A percentile compares a stretch with the other conserved stretches of the same genome.
These are phyloP conservation scores for Pholiota molesta DNA, from an alignment of 768 basidiomycete genomes.

Conservation along the genomic window DNA sequence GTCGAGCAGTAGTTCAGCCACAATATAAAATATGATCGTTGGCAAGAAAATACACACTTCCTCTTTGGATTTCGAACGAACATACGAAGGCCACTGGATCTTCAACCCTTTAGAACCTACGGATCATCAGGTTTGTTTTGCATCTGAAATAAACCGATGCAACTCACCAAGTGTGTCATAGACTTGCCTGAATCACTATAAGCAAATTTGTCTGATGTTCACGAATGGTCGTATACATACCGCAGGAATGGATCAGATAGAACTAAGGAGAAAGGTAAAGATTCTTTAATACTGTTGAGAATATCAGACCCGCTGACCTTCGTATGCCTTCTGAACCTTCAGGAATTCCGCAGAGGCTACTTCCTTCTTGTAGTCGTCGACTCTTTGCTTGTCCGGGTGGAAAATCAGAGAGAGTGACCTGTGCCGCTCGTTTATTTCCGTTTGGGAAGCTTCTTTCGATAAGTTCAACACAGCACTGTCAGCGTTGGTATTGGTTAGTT, in stretches of 20 bases:
- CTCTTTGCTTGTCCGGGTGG: constrained; percentile 84
- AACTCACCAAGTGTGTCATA: constrained; percentile 72
- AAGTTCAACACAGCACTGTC: constrained; percentile 74
- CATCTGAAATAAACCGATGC: not conserved
- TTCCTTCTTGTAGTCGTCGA: constrained; percentile 48
- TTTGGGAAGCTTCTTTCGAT: constrained; percentile 59
- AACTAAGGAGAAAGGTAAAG: constrained; percentile 38
- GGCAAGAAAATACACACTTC: constrained; percentile 39
- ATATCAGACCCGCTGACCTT: constrained; percentile 47
- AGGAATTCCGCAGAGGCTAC: constrained; percentile 71
- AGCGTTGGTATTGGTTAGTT: not conserved
- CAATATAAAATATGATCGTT: not conserved
- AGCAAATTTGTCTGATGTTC: constrained; percentile 9
- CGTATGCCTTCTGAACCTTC: constrained; percentile 82
- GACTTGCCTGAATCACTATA: constrained; percentile 55
- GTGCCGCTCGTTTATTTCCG: constrained; percentile 78
- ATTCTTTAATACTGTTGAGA: not conserved
- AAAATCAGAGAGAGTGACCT: constrained; percentile 72
- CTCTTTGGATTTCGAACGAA: constrained; percentile 46
- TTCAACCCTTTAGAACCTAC: constrained; percentile 30
- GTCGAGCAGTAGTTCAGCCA: not conserved
- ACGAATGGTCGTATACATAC: constrained; percentile 32
- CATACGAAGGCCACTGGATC: constrained; percentile 45
- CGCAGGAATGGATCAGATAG: constrained; percentile 73
- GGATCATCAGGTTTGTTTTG: not conserved